A percentile compares a stretch with the other conserved stretches of the same genome.
Conservation (phyloP, 441 rosid genomes). For the Dalechampia spathulata region DNA sequence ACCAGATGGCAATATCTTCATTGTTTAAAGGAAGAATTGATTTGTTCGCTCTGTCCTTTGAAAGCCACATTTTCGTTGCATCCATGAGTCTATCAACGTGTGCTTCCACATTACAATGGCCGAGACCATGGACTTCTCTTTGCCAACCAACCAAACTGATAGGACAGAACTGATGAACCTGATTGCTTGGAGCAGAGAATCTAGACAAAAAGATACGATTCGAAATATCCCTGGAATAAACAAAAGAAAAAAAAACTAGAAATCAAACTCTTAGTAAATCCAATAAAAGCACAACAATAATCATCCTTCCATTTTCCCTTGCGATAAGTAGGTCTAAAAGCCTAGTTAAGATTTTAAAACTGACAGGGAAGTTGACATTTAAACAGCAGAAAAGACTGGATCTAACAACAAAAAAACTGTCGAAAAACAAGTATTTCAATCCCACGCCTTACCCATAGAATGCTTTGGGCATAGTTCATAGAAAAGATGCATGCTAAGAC, state of each 20-base stretch:
- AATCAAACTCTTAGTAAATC: conserved; percentile 1
- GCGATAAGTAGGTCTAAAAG: not conserved
- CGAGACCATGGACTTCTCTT: conserved; percentile 25
- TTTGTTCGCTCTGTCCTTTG: conserved; percentile 27
- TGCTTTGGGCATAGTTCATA: too few species aligned
- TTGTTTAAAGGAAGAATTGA: conserved; percentile 35
- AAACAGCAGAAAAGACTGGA: too few species aligned
- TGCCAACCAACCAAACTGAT: conserved; percentile 53
- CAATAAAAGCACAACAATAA: not conserved
- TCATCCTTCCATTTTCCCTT: not conserved
- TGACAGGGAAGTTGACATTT: not conserved
- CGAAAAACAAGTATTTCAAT: too few species aligned
- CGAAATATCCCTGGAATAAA: conserved; percentile 59
- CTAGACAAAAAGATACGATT: conserved; percentile 45
- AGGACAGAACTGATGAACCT: conserved; percentile 52
- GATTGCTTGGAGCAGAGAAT: conserved; percentile 46
- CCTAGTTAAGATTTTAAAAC: not conserved
- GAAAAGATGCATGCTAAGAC: not conserved
- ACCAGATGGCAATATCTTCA: conserved; percentile 66
- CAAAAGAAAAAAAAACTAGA: conserved; percentile 13
- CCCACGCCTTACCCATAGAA: too few species aligned
- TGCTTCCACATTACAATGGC: conserved; percentile 30
- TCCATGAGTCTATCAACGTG: conserved; percentile 39
- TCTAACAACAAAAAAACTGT: too few species aligned
- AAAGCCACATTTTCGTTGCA: conserved; percentile 40